phyloP scores from a whole-genome alignment of 768 basidiomycete genomes.

The Rhizopogon sp. region DNA sequence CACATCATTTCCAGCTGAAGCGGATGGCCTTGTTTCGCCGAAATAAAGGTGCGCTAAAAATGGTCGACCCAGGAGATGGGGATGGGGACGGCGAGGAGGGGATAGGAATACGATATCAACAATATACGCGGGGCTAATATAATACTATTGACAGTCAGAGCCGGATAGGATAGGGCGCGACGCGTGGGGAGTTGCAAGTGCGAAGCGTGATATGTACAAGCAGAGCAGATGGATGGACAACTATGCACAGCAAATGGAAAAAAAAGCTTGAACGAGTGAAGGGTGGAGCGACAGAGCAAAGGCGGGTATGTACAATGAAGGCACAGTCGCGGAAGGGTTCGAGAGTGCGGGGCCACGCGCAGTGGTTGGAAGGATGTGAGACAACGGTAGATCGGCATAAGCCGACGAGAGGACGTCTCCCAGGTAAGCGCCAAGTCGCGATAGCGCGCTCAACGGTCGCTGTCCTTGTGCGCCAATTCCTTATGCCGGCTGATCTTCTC shows the following conservation, averaged over 20 bases:
- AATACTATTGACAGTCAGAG: neutral
- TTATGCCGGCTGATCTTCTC: slow-evolving; percentile 33
- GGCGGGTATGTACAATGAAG: neutral
- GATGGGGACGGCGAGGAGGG: neutral
- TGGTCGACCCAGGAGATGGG: too few species aligned
- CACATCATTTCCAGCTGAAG: too few species aligned
- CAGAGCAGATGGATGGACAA: neutral
- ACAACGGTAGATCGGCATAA: too few species aligned
- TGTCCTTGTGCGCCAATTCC: neutral
- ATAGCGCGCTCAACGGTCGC: neutral
- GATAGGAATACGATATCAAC: neutral
- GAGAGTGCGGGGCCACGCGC: neutral
- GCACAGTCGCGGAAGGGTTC: neutral
- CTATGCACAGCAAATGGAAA: neutral
- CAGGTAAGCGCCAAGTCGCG: neutral
- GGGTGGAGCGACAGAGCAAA: neutral
- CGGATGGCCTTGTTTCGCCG: too few species aligned
- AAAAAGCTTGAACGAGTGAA: neutral
- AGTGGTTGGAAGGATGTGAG: too few species aligned
- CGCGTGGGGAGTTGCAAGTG: neutral
- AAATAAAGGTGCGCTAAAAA: too few species aligned
- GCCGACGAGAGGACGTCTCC: too few species aligned
- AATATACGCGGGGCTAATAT: neutral
- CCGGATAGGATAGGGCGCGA: neutral
- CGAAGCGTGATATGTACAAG: too few species aligned